Base-by-base conservation (phyloP, 352 stramenopile genomes). In the Phytophthora uliginosa region DNA sequence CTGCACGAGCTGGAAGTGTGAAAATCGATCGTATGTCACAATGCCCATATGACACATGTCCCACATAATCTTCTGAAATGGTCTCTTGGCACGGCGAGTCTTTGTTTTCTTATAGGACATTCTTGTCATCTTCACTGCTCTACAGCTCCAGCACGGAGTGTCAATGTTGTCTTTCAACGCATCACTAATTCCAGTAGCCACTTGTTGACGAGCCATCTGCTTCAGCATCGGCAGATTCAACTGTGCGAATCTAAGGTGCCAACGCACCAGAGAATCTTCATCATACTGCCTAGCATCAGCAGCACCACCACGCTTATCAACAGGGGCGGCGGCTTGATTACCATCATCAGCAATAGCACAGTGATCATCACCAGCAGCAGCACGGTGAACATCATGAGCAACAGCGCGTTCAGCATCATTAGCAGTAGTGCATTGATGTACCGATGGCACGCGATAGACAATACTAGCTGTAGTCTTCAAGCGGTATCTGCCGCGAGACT, bases 1-100 rank as follows among this genome's bases (percentile, higher is more conserved):
- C 12, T 42, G 9, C 36, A 67, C 40, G 28, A 68, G 51, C 38
- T 59, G 52, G 26, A 69, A 74, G 24, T 69, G 66, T 10, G 22
- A 6, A n/a, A 65, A 74, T 0, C 59, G 59, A 54, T 62, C 20
- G 52, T 62, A 31, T 17, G 17, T 33, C 36, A 2, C 1, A 42
- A 59, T 47, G 2, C 38, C 52, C 5, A 73, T n/a, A 15, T 64
- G 68, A 13, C 53, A 59, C 59, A 60, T 60, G 12, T 73, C 57
- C 3, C 57, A 72, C 65, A 72, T 66, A n/a, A 72, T 18, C 20
- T 66, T 66, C 10, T 66, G 65, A 17, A 60, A 66, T 24, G 57
- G 65, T 24, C 13, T 40, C 2, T 7, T 36, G 22, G 58, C 26
- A 24, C 65, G 51, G 6, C 20, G 31, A 38, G 58, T 62, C 7